A percentile compares a stretch with the other conserved stretches of the same genome.
phyloP scores from a whole-genome alignment of 2,329 filamentous ascomycete genomes.

The Colletotrichum sansevieriae region DNA sequence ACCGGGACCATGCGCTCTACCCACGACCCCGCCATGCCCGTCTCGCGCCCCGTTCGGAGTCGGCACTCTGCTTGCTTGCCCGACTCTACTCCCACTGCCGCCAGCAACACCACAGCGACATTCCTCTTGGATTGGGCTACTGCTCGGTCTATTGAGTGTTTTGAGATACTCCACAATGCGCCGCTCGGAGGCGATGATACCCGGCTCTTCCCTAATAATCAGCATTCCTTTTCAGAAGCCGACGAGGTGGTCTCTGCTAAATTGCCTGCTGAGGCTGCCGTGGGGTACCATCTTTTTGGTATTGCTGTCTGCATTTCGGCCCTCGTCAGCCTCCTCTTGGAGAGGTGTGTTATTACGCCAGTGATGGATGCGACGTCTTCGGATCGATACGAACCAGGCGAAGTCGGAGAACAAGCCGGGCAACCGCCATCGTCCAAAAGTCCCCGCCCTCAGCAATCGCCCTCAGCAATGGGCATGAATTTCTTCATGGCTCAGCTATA shows the following conservation, averaged over 20 bases:
- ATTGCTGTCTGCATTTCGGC: neutral
- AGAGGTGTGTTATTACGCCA: neutral
- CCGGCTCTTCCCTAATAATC: neutral
- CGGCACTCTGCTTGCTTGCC: slow-evolving; percentile 9
- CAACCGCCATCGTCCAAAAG: neutral
- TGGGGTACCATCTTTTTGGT: neutral
- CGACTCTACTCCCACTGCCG: neutral
- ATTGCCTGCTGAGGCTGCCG: neutral
- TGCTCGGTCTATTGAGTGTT: neutral
- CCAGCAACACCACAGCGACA: neutral
- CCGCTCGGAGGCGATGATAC: neutral
- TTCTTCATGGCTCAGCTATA: neutral
- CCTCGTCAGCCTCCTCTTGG: neutral
- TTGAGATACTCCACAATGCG: neutral
- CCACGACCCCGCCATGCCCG: neutral
- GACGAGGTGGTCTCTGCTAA: neutral
- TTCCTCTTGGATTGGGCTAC: neutral
- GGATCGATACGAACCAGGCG: neutral
- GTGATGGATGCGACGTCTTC: neutral
- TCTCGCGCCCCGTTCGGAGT: neutral
- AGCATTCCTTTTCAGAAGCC: slow-evolving; percentile 5
- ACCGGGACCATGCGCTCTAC: neutral
- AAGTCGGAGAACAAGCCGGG: neutral
- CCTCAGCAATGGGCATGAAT: neutral
- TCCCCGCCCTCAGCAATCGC: neutral